Evolutionary conservation across 257 asterid species (phyloP), one percentile per base, ranked within the genome.

Genomic region (Mentha longifolia): DNA sequence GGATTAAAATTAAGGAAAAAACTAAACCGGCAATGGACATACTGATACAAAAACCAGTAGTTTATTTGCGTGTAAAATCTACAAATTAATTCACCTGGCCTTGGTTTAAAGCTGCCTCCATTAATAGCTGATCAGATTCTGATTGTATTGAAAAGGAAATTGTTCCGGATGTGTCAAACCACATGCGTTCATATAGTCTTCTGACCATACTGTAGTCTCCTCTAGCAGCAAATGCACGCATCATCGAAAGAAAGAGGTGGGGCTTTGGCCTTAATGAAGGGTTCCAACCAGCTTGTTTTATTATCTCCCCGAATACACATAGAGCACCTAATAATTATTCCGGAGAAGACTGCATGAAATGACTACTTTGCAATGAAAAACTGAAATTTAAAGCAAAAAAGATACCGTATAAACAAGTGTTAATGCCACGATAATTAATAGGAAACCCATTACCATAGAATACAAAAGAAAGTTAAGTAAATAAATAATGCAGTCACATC

Each of bases 81-180:
- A 28, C 41, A 57, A 67, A 47, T 51, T 15, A 63, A 70, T 45
- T 65, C 55, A 87, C 92, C 92, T 77, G 92, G 75, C 90, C 92
- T 64, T 82, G 76, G 73, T 84, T 86, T 75, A 88, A 76, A 73
- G 95, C 95, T 86, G 87, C 95, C 75, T 88, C 95, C 89, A 88
- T 84, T 65, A 88, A 73, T 33, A 88, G 95, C 72, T 85, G 80
- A 77, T 88, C 95, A 73, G 88, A 77, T 76, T 88, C 95, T 73
- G 83, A 74, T 72, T 79, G 85, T 61, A 82, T 60, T 19, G 74
- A 81, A 28, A 72, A 42, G 69, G 89, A 77, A 65, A 88, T 79
- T 61, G 86, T 84, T 73, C 95, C 95, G 17, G 83, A 72, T 73
- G 95, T 78, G 74, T 88, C 95, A 62, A 74, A 56, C 95, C 92